Evolutionary conservation across 306 rosid species (phyloP), one percentile per base, ranked within the genome.

Genomic region (Citrullus colocynthis): DNA sequence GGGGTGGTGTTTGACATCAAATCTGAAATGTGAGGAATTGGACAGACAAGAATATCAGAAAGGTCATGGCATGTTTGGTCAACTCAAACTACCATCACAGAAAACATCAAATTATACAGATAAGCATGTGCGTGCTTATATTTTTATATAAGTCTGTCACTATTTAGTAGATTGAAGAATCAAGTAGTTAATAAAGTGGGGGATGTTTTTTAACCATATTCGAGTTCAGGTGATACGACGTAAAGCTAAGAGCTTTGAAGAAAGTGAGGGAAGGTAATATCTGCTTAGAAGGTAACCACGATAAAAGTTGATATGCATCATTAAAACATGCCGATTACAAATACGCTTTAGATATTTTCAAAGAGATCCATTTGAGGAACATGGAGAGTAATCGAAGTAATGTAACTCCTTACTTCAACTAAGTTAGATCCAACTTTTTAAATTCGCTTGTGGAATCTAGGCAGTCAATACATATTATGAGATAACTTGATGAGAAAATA

Each of bases 1-100:
- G 88, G 87, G 44, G 88, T 81, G 57, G 78, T 14, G 77, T 51
- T 78, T 14, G 80, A 81, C 72, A 54, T 39, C 76, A 65, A 9
- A 57, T 84, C 96, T 93, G 89, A 75, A 80, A 81, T 21, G 12
- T 39, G 74, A 45, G 41, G 60, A 54, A 75, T 51, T 42, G 18
- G 74, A 21, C 34, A 24, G 7, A 45, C 60, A 66, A 69, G 65
- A 56, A 39, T 20, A n/a, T 75, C 58, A 76, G 54, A 6, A 21
- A 60, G 44, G 45, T 48, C 60, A 4, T 51, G 44, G 44, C 34
- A 49, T 8, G 28, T 72, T 15, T 72, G 14, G 7, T 34, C 3
- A 48, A 72, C 44, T 28, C 77, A 32, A 51, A 16, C 15, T 28
- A 8, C 49, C 11, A 5, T 72, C 45, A 3, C 9, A 28, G 15